Evolutionary conservation across 208 protist genomes (phyloP).

Genomic region (Crithidia bombi): DNA sequence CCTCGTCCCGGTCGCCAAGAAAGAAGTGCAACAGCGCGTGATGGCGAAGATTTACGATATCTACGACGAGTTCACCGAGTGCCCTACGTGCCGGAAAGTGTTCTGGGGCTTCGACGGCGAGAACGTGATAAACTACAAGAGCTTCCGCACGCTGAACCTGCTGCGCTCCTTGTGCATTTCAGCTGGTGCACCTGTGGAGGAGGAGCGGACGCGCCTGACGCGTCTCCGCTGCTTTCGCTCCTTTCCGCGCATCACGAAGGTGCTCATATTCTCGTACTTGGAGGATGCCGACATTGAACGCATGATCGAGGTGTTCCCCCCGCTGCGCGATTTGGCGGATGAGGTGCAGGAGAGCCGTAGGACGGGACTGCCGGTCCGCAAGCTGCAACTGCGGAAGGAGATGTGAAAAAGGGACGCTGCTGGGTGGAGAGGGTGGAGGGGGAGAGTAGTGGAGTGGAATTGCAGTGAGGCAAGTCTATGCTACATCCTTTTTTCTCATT

Average conservation of each 20-base stretch:
- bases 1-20: slow-evolving; percentile 51
- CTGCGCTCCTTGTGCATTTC: slow-evolving; percentile 54
- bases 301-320: slow-evolving; percentile 53
- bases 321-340: slow-evolving; percentile 44
- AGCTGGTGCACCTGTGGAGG: slow-evolving; percentile 35
- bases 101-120: slow-evolving; percentile 82
- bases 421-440: too few relatives aligned
- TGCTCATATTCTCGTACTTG: slow-evolving; percentile 56
- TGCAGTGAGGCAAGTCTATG: not conserved
- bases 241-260: slow-evolving; percentile 64
- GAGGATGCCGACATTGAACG: slow-evolving; percentile 36
- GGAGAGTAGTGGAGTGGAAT: too few relatives aligned
- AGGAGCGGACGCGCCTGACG: slow-evolving; percentile 25
- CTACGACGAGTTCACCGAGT: slow-evolving; percentile 76
- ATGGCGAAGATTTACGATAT: slow-evolving; percentile 59
- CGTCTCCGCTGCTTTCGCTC: slow-evolving; percentile 56
- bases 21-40: slow-evolving; percentile 47
- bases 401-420: not conserved
- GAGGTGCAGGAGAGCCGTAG: slow-evolving; percentile 37
- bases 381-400: slow-evolving; percentile 18
- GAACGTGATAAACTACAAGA: slow-evolving; percentile 78
- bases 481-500: not conserved
- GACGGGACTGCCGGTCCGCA: slow-evolving; percentile 30
- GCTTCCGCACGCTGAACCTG: slow-evolving; percentile 64
- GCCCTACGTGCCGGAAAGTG: slow-evolving; percentile 69